A percentile compares a stretch with the other conserved stretches of the same genome.
Evolutionary conservation across 257 asterid species (phyloP).

Genomic region (Echites panduratus): DNA sequence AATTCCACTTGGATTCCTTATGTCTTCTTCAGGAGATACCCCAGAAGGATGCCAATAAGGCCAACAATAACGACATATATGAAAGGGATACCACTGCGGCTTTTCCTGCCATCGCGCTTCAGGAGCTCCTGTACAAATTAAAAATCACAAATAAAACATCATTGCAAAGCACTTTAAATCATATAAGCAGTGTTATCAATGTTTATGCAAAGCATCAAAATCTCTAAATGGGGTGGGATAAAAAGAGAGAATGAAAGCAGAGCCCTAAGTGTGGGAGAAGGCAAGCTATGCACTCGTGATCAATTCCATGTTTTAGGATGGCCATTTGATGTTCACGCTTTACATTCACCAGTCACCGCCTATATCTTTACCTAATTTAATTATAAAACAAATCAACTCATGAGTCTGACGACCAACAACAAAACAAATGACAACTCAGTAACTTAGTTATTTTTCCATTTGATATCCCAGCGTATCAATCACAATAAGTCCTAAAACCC

Average conservation of each 20-base stretch:
- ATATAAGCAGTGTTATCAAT: background rate
- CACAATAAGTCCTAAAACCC: background rate
- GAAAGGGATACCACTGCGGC: constrained; percentile 55
- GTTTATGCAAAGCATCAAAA: background rate
- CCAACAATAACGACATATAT: constrained; percentile 61
- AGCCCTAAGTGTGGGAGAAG: background rate
- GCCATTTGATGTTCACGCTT: background rate
- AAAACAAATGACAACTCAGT: background rate
- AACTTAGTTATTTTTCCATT: no score
- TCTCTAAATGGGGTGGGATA: background rate
- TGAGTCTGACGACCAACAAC: background rate
- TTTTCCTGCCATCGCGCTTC: constrained; percentile 59
- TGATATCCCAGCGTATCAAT: no score
- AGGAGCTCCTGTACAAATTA: constrained; percentile 50
- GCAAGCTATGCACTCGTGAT: no score
- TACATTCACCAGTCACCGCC: background rate
- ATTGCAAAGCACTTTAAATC: background rate
- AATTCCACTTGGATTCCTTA: constrained; percentile 21
- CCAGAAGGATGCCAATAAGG: constrained; percentile 66
- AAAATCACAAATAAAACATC: constrained; percentile 7
- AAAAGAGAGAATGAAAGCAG: background rate
- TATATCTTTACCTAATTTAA: background rate
- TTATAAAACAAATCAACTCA: background rate
- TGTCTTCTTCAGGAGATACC: constrained; percentile 69
- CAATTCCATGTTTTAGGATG: background rate